Evolutionary conservation across 305 asterid species (phyloP), one percentile per base, ranked within the genome.

Genomic region (Solanum hybrid): DNA sequence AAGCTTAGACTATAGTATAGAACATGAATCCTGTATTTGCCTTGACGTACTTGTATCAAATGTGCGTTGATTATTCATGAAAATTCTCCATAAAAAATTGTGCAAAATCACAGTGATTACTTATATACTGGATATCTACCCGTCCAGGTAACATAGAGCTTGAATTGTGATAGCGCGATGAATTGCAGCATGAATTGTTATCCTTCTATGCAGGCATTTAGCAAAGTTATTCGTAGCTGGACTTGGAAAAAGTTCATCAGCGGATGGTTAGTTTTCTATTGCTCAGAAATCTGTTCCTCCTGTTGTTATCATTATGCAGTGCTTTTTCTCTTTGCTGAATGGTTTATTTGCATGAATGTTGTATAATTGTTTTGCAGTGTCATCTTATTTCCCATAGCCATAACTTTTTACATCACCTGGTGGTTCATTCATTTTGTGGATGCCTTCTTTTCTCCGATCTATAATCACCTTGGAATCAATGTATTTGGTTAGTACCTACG

Each of bases 181-280:
- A 79, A 78, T 75, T 80, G 31, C 71, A 34, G 42, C 3, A 29
- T n/a, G 42, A 39, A 46, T 13, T 13, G 13, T 33, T 20, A 34
- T 20, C 82, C 16, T 11, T 33, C 42, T 77, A 81, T 90, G 93
- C 93, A 94, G 95, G 95, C 95, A 88, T 92, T 94, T 74, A 71
- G 90, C 93, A 93, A 92, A 89, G 95, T 94, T 11, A 88, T 94
- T 84, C 95, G 94, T 89, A 94, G 95, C 90, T 94, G 95, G 95
- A 93, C 94, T 22, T 94, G 91, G 87, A 94, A 94, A 88, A 94
- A 94, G 92, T 94, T 94, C 86, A 94, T 94, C 93, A 91, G 94
- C 0, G 96, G 96, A 93, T 92, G 94, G 96, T 94, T 89, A 90
- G 92, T 93, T n/a, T 75, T 46, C 12, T 36, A 36, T 40, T 64